phyloP scores from a whole-genome alignment of 257 asterid species.

The Ilex asprella region DNA sequence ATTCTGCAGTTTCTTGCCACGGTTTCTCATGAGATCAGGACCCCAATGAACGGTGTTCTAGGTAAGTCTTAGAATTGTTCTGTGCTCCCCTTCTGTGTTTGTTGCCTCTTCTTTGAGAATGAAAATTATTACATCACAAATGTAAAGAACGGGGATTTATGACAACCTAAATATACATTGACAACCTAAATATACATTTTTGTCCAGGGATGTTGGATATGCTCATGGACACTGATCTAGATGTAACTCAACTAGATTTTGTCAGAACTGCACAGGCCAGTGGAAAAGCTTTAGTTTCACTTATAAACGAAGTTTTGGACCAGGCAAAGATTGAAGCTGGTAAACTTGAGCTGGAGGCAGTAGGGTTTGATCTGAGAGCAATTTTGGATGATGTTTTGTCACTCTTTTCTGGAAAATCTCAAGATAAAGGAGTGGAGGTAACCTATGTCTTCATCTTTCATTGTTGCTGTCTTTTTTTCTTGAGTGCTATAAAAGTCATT shows the following conservation, averaged over 20 bases:
- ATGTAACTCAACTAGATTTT: slow-evolving; percentile 93
- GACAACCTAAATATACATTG: neutral
- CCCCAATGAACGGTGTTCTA: slow-evolving; percentile 98
- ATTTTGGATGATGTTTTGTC: slow-evolving; percentile 45
- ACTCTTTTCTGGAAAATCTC: slow-evolving; percentile 84
- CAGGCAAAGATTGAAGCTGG: slow-evolving; percentile 99
- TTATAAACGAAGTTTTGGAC: slow-evolving; percentile 91
- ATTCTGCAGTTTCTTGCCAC: slow-evolving; percentile 94
- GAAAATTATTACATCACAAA: neutral
- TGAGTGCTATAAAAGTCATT: slow-evolving; percentile 32
- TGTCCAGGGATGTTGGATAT: slow-evolving; percentile 88
- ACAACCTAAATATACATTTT: slow-evolving; percentile 7
- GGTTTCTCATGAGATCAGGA: slow-evolving; percentile 98
- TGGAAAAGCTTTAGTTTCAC: slow-evolving; percentile 97
- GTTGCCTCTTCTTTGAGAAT: neutral
- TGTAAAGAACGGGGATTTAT: neutral
- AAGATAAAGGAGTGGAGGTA: slow-evolving; percentile 92
- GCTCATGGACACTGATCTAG: slow-evolving; percentile 92
- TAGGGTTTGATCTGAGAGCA: slow-evolving; percentile 34
- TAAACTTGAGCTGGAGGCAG: slow-evolving; percentile 91
- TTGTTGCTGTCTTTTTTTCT: slow-evolving; percentile 27
- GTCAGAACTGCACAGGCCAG: slow-evolving; percentile 97
- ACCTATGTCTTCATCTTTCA: neutral
- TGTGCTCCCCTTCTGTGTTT: neutral
- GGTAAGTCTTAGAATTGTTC: slow-evolving; percentile 41